These are phyloP conservation scores for Moesziomyces aphidis DNA, from an alignment of 1,284 basidiomycete species.

Conservation along the genomic window DNA sequence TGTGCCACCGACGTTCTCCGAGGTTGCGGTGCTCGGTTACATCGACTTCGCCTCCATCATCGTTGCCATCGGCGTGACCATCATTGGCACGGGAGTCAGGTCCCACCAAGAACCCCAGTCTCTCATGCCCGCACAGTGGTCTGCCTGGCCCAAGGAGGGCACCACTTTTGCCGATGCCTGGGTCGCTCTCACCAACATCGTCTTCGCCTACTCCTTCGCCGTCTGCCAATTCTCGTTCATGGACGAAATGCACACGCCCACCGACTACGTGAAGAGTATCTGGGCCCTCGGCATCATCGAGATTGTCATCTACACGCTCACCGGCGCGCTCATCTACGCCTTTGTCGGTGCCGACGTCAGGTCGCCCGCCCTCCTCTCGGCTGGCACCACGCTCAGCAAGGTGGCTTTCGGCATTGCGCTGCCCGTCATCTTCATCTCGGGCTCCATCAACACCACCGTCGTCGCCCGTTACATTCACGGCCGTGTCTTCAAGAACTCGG, in stretches of 20 bases:
- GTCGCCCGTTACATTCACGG: constrained; percentile 55
- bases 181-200: constrained; percentile 57
- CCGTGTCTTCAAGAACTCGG: constrained; percentile 50
- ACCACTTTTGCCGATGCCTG: constrained; percentile 52
- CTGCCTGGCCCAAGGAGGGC: constrained; percentile 49
- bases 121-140: constrained; percentile 44
- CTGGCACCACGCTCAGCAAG: constrained; percentile 52
- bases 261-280: constrained; percentile 58
- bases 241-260: constrained; percentile 59
- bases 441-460: constrained; percentile 61
- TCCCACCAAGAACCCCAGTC: constrained; percentile 19
- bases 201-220: constrained; percentile 63
- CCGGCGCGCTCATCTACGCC: constrained; percentile 57
- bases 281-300: constrained; percentile 55
- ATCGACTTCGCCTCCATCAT: constrained; percentile 62
- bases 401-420: constrained; percentile 58
- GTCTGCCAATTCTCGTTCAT: constrained; percentile 60
- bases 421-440: constrained; percentile 62
- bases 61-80: constrained; percentile 55
- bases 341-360: constrained; percentile 54
- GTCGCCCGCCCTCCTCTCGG: constrained; percentile 53
- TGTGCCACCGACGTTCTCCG: constrained; percentile 56
- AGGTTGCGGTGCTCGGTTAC: constrained; percentile 60
- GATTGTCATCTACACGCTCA: constrained; percentile 62
- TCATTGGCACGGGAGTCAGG: constrained; percentile 56